These are phyloP conservation scores for Ceratocystis cubensis DNA, from an alignment of 2,329 filamentous ascomycete species.

Conservation along the genomic window DNA sequence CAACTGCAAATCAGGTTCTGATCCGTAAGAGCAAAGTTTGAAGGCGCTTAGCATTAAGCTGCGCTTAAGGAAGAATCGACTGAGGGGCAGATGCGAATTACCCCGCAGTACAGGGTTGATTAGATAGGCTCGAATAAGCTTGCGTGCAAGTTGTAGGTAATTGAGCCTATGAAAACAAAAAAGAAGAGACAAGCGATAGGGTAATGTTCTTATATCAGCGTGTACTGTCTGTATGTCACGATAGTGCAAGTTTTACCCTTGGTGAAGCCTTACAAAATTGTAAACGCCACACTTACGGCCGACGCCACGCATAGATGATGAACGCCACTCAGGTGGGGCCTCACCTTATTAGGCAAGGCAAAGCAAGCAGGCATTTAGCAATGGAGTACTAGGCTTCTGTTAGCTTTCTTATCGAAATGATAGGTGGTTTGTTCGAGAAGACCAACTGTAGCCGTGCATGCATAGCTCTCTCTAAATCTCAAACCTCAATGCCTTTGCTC, in stretches of 20 bases:
- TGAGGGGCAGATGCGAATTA: slow-evolving; percentile 18
- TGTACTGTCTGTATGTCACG: too few species aligned
- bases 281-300: not conserved
- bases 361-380: not conserved
- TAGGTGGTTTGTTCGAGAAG: slow-evolving; percentile 17
- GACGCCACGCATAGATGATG: not conserved
- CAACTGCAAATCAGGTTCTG: not conserved
- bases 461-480: slow-evolving; percentile 6
- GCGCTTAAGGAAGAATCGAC: slow-evolving; percentile 8
- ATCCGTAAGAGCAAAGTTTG: not conserved
- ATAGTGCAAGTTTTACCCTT: not conserved
- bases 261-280: not conserved
- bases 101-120: slow-evolving; percentile 13
- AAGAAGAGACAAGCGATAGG: too few species aligned
- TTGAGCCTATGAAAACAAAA: not conserved
- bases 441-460: not conserved
- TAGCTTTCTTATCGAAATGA: slow-evolving; percentile 12
- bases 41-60: not conserved
- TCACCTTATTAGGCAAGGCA: not conserved
- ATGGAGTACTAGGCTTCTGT: not conserved
- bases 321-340: slow-evolving; percentile 6
- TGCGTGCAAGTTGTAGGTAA: not conserved
- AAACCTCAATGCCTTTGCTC: not conserved
- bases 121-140: not conserved
- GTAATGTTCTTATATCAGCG: too few species aligned